These are phyloP conservation scores for Sporobolomyces pararoseus DNA, from an alignment of 768 basidiomycete genomes.

Conservation along the genomic window DNA sequence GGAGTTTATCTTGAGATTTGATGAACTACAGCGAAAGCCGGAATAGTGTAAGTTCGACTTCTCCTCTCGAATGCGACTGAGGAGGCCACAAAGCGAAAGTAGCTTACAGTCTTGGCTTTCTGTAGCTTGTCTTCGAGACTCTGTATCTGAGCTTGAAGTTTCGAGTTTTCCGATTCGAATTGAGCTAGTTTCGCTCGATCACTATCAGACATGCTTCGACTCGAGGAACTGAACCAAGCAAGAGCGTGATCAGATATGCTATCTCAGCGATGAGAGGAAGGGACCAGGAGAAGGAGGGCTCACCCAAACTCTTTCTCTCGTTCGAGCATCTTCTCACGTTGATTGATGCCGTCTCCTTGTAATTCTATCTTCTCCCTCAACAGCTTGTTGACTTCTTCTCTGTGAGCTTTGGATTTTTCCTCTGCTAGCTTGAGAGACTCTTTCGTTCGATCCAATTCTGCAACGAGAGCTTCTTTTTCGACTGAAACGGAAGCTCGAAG, in stretches of 20 bases:
- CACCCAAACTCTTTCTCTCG: slow-evolving; percentile 82
- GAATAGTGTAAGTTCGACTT: neutral
- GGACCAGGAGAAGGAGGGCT: slow-evolving; percentile 40
- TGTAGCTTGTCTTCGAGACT: slow-evolving; percentile 59
- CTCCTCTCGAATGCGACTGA: neutral
- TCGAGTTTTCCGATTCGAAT: slow-evolving; percentile 72
- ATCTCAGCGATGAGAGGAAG: too few relatives aligned
- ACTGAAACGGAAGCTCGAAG: slow-evolving; percentile 83
- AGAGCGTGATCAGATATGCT: too few relatives aligned
- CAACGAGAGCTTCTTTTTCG: slow-evolving; percentile 73
- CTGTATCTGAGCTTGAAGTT: slow-evolving; percentile 60
- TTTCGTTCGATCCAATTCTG: slow-evolving; percentile 62
- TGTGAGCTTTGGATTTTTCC: slow-evolving; percentile 84
- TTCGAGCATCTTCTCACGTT: slow-evolving; percentile 79
- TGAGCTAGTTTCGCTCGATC: slow-evolving; percentile 68
- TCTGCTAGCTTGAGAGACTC: slow-evolving; percentile 65
- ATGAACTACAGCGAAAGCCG: slow-evolving; percentile 67
- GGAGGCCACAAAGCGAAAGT: neutral
- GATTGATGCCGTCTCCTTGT: slow-evolving; percentile 84
- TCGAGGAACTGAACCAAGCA: slow-evolving; percentile 56
- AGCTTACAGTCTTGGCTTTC: slow-evolving; percentile 68
- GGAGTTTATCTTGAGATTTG: slow-evolving; percentile 82
- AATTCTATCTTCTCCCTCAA: slow-evolving; percentile 84
- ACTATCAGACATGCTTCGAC: slow-evolving; percentile 76
- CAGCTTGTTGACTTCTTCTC: slow-evolving; percentile 72